Conservation (phyloP, 1,284 basidiomycete genomes). For the Pseudomicrostroma phylloplanum region DNA sequence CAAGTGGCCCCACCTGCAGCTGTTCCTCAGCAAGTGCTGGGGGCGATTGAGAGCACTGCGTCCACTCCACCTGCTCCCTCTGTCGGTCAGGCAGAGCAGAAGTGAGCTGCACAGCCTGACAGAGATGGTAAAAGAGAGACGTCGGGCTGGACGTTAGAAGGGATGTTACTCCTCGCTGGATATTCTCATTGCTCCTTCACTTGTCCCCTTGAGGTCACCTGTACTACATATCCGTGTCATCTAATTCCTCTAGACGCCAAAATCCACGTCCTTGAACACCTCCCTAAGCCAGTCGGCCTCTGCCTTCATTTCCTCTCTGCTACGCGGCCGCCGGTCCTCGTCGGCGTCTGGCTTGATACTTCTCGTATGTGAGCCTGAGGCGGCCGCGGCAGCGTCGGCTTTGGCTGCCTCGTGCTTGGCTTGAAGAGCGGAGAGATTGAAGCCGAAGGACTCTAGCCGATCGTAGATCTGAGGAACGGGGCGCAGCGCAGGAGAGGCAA, state of each 20-base stretch:
- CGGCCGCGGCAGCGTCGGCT: background rate
- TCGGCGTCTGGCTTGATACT: constrained; percentile 1
- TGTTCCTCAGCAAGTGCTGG: too few relatives aligned
- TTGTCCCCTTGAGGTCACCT: too few relatives aligned
- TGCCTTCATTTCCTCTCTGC: background rate
- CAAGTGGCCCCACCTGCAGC: too few relatives aligned
- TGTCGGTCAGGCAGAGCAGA: too few relatives aligned
- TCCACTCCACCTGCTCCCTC: too few relatives aligned
- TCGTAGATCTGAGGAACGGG: background rate
- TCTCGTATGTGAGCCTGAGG: background rate
- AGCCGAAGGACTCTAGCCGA: background rate
- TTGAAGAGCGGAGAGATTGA: constrained; percentile 1
- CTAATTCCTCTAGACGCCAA: background rate
- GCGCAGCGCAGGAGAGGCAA: background rate
- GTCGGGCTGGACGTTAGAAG: too few relatives aligned
- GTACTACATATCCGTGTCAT: too few relatives aligned
- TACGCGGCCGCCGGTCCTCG: background rate
- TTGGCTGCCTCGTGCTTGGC: background rate
- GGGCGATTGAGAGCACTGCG: too few relatives aligned
- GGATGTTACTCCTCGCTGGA: too few relatives aligned
- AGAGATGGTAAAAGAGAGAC: too few relatives aligned
- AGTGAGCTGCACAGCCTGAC: too few relatives aligned
- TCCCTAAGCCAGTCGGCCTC: background rate
- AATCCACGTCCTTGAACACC: background rate
- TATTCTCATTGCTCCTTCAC: too few relatives aligned